Evolutionary conservation across 768 basidiomycete species (phyloP).

Genomic region (Boletus barrowsii): DNA sequence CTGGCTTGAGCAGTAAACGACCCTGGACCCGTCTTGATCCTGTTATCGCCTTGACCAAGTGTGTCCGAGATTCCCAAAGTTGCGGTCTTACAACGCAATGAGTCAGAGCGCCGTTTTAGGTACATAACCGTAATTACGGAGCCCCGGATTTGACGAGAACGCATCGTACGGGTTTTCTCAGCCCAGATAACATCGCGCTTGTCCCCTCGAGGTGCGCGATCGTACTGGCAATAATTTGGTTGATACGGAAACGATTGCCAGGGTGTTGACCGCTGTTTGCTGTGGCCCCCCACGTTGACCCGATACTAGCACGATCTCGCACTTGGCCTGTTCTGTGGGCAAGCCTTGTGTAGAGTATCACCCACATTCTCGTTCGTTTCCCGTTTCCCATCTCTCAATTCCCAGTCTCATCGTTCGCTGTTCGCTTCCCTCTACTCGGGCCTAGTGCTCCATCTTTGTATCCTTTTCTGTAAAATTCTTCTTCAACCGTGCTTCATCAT

Average conservation of each 20-base stretch:
- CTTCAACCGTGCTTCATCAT: conserved; percentile 34
- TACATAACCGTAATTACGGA: not conserved
- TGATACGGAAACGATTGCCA: too few relatives aligned
- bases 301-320: conserved; percentile 5
- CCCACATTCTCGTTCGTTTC: not conserved
- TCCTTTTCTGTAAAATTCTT: not conserved
- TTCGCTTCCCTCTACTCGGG: not conserved
- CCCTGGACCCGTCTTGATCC: too few relatives aligned
- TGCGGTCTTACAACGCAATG: too few relatives aligned
- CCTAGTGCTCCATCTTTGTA: conserved; percentile 12
- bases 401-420: not conserved
- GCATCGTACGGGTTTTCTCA: not conserved
- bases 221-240: too few relatives aligned
- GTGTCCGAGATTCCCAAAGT: too few relatives aligned
- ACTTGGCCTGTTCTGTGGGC: conserved; percentile 17
- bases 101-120: too few relatives aligned
- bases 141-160: not conserved
- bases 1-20: too few relatives aligned
- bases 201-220: not conserved
- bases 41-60: too few relatives aligned
- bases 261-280: conserved; percentile 24
- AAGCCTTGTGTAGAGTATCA: conserved; percentile 11
- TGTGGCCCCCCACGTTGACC: not conserved
- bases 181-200: not conserved
- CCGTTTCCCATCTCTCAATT: not conserved